Percentiles rank a stretch among this genome's conserved stretches.
Conservation (phyloP, 139 green algal genomes). For the Nannochloris sp. region DNA sequence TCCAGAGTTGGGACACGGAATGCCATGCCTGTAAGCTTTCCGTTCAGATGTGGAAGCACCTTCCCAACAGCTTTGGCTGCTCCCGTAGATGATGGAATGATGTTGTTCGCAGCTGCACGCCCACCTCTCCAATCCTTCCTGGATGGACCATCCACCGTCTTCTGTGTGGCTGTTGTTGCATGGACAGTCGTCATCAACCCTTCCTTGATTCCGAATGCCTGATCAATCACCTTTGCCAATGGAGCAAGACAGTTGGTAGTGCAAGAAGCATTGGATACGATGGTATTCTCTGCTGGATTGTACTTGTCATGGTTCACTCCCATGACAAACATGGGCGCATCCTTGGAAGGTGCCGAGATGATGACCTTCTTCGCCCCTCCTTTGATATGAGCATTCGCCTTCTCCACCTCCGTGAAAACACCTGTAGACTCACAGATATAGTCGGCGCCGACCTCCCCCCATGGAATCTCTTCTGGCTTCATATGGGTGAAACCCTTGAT, state of each 20-base stretch:
- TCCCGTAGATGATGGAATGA: constrained; percentile 95
- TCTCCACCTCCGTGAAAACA: constrained; percentile 85
- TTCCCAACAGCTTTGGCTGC: constrained; percentile 89
- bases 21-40: constrained; percentile 98
- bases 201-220: constrained; percentile 75
- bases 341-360: constrained; percentile 83
- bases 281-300: constrained; percentile 49
- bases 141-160: constrained; percentile 91
- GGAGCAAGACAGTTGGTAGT: constrained; percentile 97
- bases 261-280: constrained; percentile 91
- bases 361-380: constrained; percentile 91
- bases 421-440: constrained; percentile 88
- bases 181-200: constrained; percentile 61
- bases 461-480: constrained; percentile 79
- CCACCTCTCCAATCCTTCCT: constrained; percentile 97
- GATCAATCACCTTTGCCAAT: constrained; percentile 85
- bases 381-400: constrained; percentile 65
- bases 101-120: constrained; percentile 82
- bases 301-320: constrained; percentile 89
- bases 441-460: constrained; percentile 63
- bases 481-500: constrained; percentile 62
- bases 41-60: constrained; percentile 90
- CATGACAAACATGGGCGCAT: constrained; percentile 94
- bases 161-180: constrained; percentile 93
- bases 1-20: constrained; percentile 95